Percentiles rank a stretch among this genome's conserved stretches.
These are phyloP conservation scores for Erythrobasidium yunnanense DNA, from an alignment of 768 basidiomycete species.

Conservation along the genomic window DNA sequence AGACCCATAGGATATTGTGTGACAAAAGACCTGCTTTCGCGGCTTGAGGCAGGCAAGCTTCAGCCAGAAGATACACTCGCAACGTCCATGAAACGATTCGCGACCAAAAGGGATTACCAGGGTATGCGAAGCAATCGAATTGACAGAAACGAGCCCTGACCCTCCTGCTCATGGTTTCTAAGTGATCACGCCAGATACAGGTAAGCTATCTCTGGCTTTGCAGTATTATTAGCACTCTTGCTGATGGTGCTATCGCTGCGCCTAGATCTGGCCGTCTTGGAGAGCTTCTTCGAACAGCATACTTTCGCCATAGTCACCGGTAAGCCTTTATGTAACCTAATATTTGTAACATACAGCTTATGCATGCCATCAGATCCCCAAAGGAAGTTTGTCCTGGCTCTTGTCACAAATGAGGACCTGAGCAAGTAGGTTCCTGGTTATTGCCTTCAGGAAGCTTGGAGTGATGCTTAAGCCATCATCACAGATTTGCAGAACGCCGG, in stretches of 20 bases:
- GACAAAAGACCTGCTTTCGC: not conserved
- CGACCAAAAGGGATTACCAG: conserved; percentile 17
- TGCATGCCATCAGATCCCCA: not conserved
- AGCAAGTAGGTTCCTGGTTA: not conserved
- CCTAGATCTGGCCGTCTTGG: conserved; percentile 16
- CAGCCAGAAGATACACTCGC: not conserved
- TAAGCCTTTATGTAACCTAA: not conserved
- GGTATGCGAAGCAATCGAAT: not conserved
- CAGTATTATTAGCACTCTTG: not conserved
- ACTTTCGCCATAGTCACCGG: conserved; percentile 23
- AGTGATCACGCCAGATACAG: conserved; percentile 27
- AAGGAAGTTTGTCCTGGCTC: conserved; percentile 22
- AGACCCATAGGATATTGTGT: conserved; percentile 18
- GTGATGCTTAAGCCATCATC: not conserved
- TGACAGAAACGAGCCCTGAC: not conserved
- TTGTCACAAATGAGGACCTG: conserved; percentile 22
- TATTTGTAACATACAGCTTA: not conserved
- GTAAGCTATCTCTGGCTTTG: not conserved
- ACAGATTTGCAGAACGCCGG: conserved; percentile 12
- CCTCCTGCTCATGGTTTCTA: not conserved
- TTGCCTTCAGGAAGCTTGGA: not conserved
- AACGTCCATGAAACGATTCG: conserved; percentile 9
- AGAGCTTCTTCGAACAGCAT: conserved; percentile 5
- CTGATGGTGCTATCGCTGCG: not conserved
- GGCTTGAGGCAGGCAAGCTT: not conserved